Evolutionary conservation across 2,329 filamentous ascomycete genomes (phyloP), one percentile per base, ranked within the genome.

Genomic region (Trichoderma koningii): DNA sequence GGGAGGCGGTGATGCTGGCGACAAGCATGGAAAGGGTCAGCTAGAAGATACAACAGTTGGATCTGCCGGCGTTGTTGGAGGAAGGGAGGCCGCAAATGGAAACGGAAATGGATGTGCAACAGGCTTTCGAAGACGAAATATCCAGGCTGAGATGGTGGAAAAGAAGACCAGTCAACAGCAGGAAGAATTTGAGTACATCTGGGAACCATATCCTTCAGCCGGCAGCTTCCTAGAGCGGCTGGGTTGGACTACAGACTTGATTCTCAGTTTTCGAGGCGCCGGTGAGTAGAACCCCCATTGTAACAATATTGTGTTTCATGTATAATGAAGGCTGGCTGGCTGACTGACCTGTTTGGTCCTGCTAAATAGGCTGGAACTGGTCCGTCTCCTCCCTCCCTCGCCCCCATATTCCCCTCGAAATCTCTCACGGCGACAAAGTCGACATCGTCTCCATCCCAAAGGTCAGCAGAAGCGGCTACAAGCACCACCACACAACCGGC

Each of bases 161-260:
- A 17, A 19, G 23, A 7, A 34, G 9, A n/a, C 9, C 7, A 10
- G 23, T 12, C 21, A 34, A n/a, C 21, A 38, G 5, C 30, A 34
- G 17, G 19, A 60, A 15, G 48, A 42, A 38, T 76, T 76, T 52
- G 80, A 84, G 65, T 87, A 87, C 64, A 81, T 83, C 70, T 89
- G 87, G 87, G 82, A 89, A 71, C 74, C 80, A 0, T 89, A 83
- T 68, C 87, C 86, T 0, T 77, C 78, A 4, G 72, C 82, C 3
- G 82, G 74, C 1, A 73, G 82, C 0, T 81, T 87, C 52, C 59
- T 71, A 26, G 74, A 82, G 47, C 81, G 87, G 12, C 72, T 88
- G 7, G 76, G 76, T 68, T 89, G 87, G 87, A 76, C 80, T 0
- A 70, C 80, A 17, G 86, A 88, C 68, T 77, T 89, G n/a, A 74